Evolutionary conservation across 2,329 filamentous ascomycete genomes (phyloP).

Genomic region (Nemania sp.): DNA sequence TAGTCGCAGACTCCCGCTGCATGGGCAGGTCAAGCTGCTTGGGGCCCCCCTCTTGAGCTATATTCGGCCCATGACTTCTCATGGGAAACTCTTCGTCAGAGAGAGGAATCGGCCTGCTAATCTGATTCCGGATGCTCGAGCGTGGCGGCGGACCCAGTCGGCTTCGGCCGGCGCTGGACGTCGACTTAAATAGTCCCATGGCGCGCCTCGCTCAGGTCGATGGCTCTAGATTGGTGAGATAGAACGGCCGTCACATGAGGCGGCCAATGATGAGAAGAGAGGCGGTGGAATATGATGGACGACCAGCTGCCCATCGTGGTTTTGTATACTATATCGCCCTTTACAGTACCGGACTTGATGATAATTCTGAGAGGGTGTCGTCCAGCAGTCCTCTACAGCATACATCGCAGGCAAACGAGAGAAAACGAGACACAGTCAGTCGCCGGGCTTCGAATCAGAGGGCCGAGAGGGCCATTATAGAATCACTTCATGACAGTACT

Average conservation of each 20-base stretch:
- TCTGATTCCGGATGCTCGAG: slow-evolving; percentile 60
- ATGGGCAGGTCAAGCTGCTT: slow-evolving; percentile 27
- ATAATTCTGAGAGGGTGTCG: slow-evolving; percentile 15
- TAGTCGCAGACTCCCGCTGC: slow-evolving; percentile 31
- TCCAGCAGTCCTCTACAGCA: slow-evolving; percentile 36
- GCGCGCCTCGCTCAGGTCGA: slow-evolving; percentile 7
- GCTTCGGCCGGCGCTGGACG: slow-evolving; percentile 45
- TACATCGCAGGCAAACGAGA: slow-evolving; percentile 40
- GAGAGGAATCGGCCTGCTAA: slow-evolving; percentile 65
- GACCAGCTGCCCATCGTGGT: slow-evolving; percentile 37
- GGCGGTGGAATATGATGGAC: slow-evolving; percentile 26
- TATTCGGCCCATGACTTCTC: slow-evolving; percentile 48
- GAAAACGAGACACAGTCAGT: slow-evolving; percentile 29
- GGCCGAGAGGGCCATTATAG: slow-evolving; percentile 24
- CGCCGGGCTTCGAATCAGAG: slow-evolving; percentile 33
- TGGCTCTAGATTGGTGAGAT: slow-evolving; percentile 14
- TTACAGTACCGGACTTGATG: slow-evolving; percentile 3
- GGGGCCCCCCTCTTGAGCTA: slow-evolving; percentile 41
- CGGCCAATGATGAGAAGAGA: slow-evolving; percentile 25
- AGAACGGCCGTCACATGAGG: slow-evolving; percentile 28
- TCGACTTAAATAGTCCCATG: slow-evolving; percentile 53
- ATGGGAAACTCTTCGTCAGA: slow-evolving; percentile 62
- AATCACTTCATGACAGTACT: slow-evolving; percentile 33
- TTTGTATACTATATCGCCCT: slow-evolving; percentile 18
- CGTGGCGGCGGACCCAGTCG: slow-evolving; percentile 42